These are phyloP conservation scores for Fusarium nelsonii DNA, from an alignment of 2,329 filamentous ascomycete species.

Conservation along the genomic window DNA sequence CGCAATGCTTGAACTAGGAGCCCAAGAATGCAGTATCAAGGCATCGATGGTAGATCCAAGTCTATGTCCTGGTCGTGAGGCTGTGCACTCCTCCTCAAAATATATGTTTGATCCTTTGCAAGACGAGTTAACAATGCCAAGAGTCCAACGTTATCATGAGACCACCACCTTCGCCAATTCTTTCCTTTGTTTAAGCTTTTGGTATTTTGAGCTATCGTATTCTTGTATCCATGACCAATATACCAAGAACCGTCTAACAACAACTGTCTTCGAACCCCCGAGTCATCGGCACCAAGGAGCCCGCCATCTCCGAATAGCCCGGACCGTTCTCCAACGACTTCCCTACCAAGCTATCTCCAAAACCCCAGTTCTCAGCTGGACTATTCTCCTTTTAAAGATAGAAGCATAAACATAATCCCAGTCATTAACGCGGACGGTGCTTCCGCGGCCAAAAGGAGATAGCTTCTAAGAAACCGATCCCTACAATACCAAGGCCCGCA, in stretches of 20 bases:
- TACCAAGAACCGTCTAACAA: background rate
- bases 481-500: conserved; percentile 20
- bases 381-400: background rate
- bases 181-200: background rate
- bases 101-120: background rate
- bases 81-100: background rate
- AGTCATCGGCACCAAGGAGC: conserved; percentile 2
- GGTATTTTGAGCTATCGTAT: background rate
- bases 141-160: background rate
- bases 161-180: background rate
- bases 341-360: background rate
- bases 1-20: background rate
- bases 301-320: conserved; percentile 14
- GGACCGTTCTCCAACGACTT: background rate
- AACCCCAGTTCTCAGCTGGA: conserved; percentile 2
- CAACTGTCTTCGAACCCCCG: conserved; percentile 4
- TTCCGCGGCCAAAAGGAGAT: conserved; percentile 8
- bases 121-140: background rate
- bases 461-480: conserved; percentile 22
- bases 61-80: background rate
- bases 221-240: background rate
- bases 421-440: background rate
- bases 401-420: background rate
- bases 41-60: background rate
- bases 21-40: background rate